phyloP scores from a whole-genome alignment of 805 yeast genomes.

The Komagataella phaffii region DNA sequence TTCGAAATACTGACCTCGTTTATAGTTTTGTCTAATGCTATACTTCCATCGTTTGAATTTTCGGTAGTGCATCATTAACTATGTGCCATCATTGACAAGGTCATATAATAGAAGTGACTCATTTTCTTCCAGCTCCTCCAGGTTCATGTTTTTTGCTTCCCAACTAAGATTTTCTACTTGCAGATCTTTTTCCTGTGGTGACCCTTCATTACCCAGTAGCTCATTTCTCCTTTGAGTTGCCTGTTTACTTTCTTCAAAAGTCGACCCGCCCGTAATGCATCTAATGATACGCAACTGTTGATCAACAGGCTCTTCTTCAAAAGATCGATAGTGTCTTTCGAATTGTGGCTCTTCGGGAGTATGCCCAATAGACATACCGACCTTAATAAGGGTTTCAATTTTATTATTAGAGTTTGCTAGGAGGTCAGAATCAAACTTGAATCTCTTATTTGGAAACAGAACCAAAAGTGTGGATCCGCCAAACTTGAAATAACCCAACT shows the following conservation, averaged over 20 bases:
- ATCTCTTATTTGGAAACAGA: constrained; percentile 36
- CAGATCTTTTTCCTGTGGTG: constrained; percentile 1
- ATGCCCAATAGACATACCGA: constrained; percentile 91
- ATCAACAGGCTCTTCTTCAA: constrained; percentile 31
- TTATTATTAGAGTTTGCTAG: constrained; percentile 49
- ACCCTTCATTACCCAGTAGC: not conserved
- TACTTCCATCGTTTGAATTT: too few relatives aligned
- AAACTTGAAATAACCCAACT: constrained; percentile 87
- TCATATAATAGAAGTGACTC: constrained; percentile 7
- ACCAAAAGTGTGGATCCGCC: constrained; percentile 86
- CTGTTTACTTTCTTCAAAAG: not conserved
- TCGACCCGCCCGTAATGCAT: constrained; percentile 37
- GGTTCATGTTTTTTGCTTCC: constrained; percentile 6
- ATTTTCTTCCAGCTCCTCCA: constrained; percentile 6
- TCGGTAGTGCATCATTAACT: constrained; percentile 2
- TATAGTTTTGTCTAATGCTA: not conserved
- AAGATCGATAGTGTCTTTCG: constrained; percentile 23
- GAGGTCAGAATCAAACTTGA: constrained; percentile 65
- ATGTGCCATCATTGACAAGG: constrained; percentile 2
- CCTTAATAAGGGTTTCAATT: constrained; percentile 74
- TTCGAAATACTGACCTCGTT: constrained; percentile 4
- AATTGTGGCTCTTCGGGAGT: constrained; percentile 32
- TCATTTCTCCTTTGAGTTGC: not conserved
- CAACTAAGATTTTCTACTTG: constrained; percentile 4
- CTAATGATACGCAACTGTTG: constrained; percentile 36